Evolutionary conservation across 1,139 yeast species (phyloP), one percentile per base, ranked within the genome.

Genomic region (Candida anutae): DNA sequence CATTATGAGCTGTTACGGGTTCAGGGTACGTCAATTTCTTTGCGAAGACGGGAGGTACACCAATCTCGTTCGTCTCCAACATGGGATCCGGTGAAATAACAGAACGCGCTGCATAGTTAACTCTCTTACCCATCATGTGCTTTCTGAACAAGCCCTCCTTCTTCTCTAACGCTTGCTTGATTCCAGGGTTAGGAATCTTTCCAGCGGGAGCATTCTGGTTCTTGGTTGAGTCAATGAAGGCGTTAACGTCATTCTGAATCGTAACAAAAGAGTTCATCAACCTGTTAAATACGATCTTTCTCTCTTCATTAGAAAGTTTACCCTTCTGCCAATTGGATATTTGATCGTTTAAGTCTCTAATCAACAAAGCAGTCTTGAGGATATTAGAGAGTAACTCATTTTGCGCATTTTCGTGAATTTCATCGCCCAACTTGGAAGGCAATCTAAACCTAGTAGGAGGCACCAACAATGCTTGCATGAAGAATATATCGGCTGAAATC

Each of bases 41-140:
- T 16, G 99, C 99, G 48, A 93, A 93, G 13, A 93, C 98, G 1
- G 98, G 98, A 22, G 99, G 99, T 29, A 93, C 93, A 61, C 98
- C 99, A 50, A 93, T 90, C 59, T 93, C 96, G 52, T 88, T 84
- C 12, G 98, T 90, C 61, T 90, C 98, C 47, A 93, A 71, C 62
- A 83, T 90, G 33, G 99, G 99, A 62, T 93, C 99, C 4, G 98
- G 98, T 5, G 98, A 88, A 60, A 93, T 93, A 45, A 93, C 99
- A 10, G 98, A 88, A 58, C 99, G 84, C 28, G 98, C 98, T 35
- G 98, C 97, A 48, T 83, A 88, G 55, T 93, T 93, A 35, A 93
- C 99, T 66, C 99, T 85, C 69, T 93, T 93, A 56, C 99, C 99
- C 98, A 93, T 93, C 98, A 93, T 90, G 50, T 93, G 95, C 56